Evolutionary conservation across 2,329 filamentous ascomycete species (phyloP), one percentile per base, ranked within the genome.

Genomic region (Sarocladium brachiariae): DNA sequence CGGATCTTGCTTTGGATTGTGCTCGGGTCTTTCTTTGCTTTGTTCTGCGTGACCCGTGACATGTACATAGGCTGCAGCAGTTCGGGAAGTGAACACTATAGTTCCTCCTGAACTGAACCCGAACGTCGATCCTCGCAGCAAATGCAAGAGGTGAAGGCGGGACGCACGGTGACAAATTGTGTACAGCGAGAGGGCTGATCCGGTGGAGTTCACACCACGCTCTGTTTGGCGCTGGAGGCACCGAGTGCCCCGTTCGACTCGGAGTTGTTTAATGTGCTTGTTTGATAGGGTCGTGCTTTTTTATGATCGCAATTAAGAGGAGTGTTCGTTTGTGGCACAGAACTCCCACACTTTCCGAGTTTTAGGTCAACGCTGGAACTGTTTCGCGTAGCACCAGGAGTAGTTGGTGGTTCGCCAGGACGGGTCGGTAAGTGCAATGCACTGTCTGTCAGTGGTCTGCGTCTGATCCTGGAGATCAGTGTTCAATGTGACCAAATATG

Each of bases 101-200:
- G 23, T 25, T 19, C 16, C 39, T 18, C n/a, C n/a, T 11, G 19
- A 11, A 11, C n/a, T 11, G 19, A 11, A 11, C 23, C n/a, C 21
- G 39, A 25, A 43, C 23, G 39, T 27, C 39, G 39, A 43, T 43
- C 39, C 39, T 43, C 23, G 39, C 39, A 25, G 39, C 39, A 25
- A 19, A 11, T 9, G 39, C 23, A 9, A 19, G 5, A 10, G 21
- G 21, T 14, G 5, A n/a, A n/a, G 21, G 21, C 23, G 3, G 6
- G 6, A 27, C 39, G 39, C 39, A 43, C 21, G 21, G 39, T 43
- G 23, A 43, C 39, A 43, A 19, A 3, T 39, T 5, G 37, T 43
- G 21, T 43, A 23, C 39, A 43, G 23, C 39, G 27, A 27, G 39
- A n/a, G 39, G 39, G 39, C 10, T 43, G 23, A 13, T 18, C 16